Evolutionary conservation across 306 rosid species (phyloP).

Genomic region (Glycine soja): DNA sequence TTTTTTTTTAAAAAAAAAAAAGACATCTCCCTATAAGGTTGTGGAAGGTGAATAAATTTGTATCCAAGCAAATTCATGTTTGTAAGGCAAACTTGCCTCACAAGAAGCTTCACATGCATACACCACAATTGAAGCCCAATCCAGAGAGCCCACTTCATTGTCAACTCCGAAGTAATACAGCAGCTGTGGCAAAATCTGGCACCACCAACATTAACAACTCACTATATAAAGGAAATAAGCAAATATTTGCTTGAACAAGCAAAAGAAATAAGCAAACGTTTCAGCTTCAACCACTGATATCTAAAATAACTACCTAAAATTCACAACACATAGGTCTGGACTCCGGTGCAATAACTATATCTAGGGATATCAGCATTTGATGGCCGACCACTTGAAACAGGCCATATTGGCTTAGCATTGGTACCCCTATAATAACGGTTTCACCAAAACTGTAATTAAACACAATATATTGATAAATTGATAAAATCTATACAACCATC

Average conservation of each 20-base stretch:
- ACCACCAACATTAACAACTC: neutral
- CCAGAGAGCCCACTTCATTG: slow-evolving; percentile 19
- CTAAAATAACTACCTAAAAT: no score
- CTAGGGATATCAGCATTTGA: neutral
- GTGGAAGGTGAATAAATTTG: slow-evolving; percentile 13
- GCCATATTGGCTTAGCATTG: slow-evolving; percentile 5
- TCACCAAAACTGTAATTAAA: neutral
- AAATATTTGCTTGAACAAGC: no score
- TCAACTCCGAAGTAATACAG: neutral
- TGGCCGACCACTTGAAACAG: slow-evolving; percentile 18
- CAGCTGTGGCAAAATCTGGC: slow-evolving; percentile 15
- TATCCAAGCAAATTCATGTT: neutral
- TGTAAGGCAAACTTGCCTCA: neutral
- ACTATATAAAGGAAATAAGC: neutral
- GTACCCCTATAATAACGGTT: neutral
- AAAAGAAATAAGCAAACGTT: no score
- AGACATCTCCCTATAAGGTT: neutral
- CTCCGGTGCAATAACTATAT: no score
- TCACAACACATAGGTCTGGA: no score
- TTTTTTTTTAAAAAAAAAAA: no score
- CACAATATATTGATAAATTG: neutral
- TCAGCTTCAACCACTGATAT: no score
- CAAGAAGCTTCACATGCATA: slow-evolving; percentile 22
- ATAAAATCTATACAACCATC: neutral
- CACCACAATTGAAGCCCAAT: slow-evolving; percentile 16